These are phyloP conservation scores for Pseudogymnoascus sp. DNA, from an alignment of 2,329 filamentous ascomycete genomes.

Conservation along the genomic window DNA sequence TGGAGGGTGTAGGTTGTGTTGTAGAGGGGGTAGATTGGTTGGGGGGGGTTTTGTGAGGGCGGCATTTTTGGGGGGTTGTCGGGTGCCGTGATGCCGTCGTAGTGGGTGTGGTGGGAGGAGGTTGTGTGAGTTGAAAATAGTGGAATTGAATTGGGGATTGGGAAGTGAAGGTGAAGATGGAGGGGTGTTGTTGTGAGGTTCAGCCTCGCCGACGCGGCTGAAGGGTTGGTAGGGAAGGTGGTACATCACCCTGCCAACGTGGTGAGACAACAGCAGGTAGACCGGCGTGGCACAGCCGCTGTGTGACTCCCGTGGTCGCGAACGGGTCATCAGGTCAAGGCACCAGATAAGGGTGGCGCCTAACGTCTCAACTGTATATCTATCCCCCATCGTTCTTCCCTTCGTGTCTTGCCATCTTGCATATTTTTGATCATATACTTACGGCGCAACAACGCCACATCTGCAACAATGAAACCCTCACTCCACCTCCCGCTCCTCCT, in stretches of 20 bases:
- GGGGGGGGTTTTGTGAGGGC: background rate
- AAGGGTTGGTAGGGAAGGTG: background rate
- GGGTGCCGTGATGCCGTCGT: no score
- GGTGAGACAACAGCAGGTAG: background rate
- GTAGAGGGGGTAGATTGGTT: conserved; percentile 33
- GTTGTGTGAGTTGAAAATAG: background rate
- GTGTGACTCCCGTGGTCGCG: background rate
- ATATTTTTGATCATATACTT: background rate
- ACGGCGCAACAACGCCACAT: background rate
- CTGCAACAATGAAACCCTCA: conserved; percentile 14
- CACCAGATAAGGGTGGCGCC: background rate
- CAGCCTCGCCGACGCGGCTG: background rate
- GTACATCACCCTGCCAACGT: background rate
- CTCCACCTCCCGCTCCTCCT: conserved; percentile 10
- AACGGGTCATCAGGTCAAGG: background rate
- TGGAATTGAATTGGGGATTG: background rate
- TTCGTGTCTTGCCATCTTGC: no score
- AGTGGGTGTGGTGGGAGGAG: background rate
- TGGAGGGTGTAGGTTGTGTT: conserved; percentile 35
- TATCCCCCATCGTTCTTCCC: background rate
- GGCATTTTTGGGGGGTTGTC: background rate
- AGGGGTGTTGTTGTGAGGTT: background rate
- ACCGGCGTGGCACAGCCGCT: background rate
- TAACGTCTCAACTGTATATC: background rate
- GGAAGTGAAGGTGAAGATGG: background rate